Conservation (phyloP, 192 early-diverging fungal species). For the Mortierella hygrophila region DNA sequence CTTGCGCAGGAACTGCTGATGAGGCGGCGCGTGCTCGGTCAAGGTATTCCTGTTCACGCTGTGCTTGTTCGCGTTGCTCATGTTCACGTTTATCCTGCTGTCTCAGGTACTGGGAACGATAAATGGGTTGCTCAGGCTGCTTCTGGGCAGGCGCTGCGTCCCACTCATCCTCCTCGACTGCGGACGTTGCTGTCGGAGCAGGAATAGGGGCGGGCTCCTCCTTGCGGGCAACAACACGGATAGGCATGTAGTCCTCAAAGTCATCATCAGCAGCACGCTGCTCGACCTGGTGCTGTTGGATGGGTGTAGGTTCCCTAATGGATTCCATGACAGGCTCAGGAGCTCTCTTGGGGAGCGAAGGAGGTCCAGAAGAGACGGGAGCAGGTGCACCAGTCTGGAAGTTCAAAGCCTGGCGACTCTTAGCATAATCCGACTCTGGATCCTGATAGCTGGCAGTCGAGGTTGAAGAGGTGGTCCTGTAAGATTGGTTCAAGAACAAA, state of each 20-base stretch:
- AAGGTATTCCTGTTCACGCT: slow-evolving; percentile 10
- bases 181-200: neutral
- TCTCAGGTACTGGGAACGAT: slow-evolving; percentile 34
- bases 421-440: slow-evolving; percentile 41
- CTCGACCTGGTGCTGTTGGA: neutral
- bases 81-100: slow-evolving; percentile 24
- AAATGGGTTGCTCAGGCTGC: slow-evolving; percentile 18
- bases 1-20: neutral
- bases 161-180: slow-evolving; percentile 49
- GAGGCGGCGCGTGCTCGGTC: neutral
- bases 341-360: slow-evolving; percentile 36
- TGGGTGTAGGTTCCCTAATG: neutral
- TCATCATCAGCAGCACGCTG: neutral
- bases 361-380: slow-evolving; percentile 10
- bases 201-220: slow-evolving; percentile 10
- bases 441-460: slow-evolving; percentile 16
- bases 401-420: slow-evolving; percentile 42
- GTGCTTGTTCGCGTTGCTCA: neutral
- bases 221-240: slow-evolving; percentile 49
- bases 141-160: slow-evolving; percentile 26
- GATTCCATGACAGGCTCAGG: slow-evolving; percentile 9
- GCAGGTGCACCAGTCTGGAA: slow-evolving; percentile 39
- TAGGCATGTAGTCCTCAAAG: slow-evolving; percentile 34
- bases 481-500: slow-evolving; percentile 42
- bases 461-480: slow-evolving; percentile 11